phyloP scores from a whole-genome alignment of 257 asterid genomes.

The Nicotiana attenuata region DNA sequence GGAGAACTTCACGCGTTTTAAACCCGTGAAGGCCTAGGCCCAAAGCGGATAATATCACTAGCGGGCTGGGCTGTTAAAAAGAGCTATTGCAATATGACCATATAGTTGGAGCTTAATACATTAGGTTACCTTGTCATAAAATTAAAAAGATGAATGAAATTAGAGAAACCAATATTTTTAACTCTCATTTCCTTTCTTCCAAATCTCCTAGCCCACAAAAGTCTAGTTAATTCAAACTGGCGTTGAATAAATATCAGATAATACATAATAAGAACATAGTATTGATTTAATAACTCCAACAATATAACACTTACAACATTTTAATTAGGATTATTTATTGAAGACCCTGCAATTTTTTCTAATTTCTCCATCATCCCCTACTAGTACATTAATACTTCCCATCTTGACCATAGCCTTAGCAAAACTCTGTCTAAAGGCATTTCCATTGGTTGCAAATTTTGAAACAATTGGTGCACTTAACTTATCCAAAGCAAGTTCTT shows the following conservation, averaged over 20 bases:
- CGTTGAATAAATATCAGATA: background rate
- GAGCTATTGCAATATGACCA: too few relatives aligned
- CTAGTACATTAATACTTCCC: constrained; percentile 27
- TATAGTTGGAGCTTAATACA: too few relatives aligned
- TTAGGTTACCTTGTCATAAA: too few relatives aligned
- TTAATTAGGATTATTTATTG: background rate
- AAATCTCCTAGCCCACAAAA: background rate
- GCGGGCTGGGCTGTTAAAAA: too few relatives aligned
- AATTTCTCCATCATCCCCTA: constrained; percentile 27
- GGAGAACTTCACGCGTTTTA: too few relatives aligned
- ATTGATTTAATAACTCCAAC: background rate
- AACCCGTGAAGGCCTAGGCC: too few relatives aligned
- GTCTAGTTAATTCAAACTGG: background rate
- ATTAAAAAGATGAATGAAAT: background rate
- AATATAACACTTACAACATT: background rate
- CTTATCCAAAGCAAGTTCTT: constrained; percentile 42
- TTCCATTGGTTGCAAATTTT: constrained; percentile 12
- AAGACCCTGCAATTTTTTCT: constrained; percentile 31
- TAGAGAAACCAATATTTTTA: too few relatives aligned
- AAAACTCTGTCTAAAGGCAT: constrained; percentile 14
- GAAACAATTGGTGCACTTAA: constrained; percentile 32
- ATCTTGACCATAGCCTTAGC: constrained; percentile 25
- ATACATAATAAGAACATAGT: background rate
- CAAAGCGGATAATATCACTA: too few relatives aligned
- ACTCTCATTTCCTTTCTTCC: background rate